Conservation (phyloP, 768 basidiomycete species). For the Suillus bovinus region DNA sequence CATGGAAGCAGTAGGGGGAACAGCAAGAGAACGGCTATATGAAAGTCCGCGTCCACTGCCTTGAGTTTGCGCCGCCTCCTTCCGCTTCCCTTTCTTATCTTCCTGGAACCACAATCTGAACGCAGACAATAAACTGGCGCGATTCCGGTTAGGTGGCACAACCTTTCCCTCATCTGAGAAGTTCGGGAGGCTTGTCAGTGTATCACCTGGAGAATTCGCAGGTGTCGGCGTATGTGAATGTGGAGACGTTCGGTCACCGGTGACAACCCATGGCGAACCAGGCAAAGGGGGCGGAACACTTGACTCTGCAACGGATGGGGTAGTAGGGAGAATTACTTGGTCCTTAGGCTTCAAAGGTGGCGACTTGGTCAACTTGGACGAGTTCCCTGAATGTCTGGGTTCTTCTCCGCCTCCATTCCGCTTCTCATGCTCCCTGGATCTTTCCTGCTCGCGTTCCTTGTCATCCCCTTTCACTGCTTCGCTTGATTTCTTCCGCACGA, state of each 20-base stretch:
- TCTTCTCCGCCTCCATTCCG: constrained; percentile 51
- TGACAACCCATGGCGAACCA: constrained; percentile 76
- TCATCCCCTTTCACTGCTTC: constrained; percentile 73
- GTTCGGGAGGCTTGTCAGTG: constrained; percentile 47
- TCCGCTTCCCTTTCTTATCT: constrained; percentile 85
- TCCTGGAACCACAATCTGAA: constrained; percentile 94
- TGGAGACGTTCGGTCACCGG: constrained; percentile 44
- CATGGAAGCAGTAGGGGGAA: constrained; percentile 26
- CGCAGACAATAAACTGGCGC: constrained; percentile 79
- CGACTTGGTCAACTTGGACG: constrained; percentile 63
- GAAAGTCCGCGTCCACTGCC: constrained; percentile 22
- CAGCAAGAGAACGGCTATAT: constrained; percentile 27
- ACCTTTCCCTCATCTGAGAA: constrained; percentile 36
- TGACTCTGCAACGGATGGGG: constrained; percentile 44
- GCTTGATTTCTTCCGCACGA: constrained; percentile 80
- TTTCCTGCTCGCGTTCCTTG: constrained; percentile 40
- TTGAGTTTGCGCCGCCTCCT: constrained; percentile 39
- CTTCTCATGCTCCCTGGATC: constrained; percentile 44
- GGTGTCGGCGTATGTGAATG: constrained; percentile 43
- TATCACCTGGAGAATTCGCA: constrained; percentile 54
- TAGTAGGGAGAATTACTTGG: constrained; percentile 44
- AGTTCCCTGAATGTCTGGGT: constrained; percentile 58
- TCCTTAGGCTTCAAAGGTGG: constrained; percentile 60
- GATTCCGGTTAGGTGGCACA: constrained; percentile 50
- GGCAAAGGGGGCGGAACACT: constrained; percentile 33